Base-by-base conservation (phyloP, 345 rosid genomes). In the Lepidium didymum region DNA sequence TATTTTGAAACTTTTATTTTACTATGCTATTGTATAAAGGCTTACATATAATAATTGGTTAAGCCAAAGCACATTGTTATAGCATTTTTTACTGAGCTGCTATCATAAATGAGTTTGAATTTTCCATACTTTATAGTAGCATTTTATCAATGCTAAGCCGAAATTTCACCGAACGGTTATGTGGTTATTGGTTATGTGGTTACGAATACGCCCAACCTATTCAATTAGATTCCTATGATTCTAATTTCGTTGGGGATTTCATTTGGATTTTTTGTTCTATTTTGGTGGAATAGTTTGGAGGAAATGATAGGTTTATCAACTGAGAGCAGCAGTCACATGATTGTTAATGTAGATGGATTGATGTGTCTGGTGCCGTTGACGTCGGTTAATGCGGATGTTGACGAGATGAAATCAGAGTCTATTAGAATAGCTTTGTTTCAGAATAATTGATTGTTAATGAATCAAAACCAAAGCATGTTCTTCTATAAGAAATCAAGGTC, bases 401-500 rank as follows among this genome's bases (percentile, higher is more conserved):
- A 51, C 7, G 36, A 35, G 49, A 34, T 56, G 47, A 3, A 60
- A 68, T 12, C 42, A 43, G 81, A 60, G 23, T 51, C n/a, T 41
- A 16, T 52, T 44, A 14, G 2, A 25, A 27, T 25, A 3, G 41
- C 10, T 46, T 10, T n/a, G 25, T 13, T 9, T 7, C 13, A 0
- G 29, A 10, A 25, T 14, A 12, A 16, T 0, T 4, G 21, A 67
- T 56, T 29, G 3, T 13, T 68, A 25, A 59, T 5, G 99, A 94
- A 76, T 91, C 99, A 73, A 94, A 87, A 79, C 99, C 90, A 55
- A 94, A 94, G 77, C 99, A 94, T 76, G 95, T 87, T 64, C 95
- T 94, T 76, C 96, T 91, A 64, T 82, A 91, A 59, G 99, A 94
- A 86, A 87, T 94, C 76, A 94, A 90, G 99, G 97, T 88, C 27